Conservation (phyloP, 768 basidiomycete genomes). For the Kwoniella sp. region DNA sequence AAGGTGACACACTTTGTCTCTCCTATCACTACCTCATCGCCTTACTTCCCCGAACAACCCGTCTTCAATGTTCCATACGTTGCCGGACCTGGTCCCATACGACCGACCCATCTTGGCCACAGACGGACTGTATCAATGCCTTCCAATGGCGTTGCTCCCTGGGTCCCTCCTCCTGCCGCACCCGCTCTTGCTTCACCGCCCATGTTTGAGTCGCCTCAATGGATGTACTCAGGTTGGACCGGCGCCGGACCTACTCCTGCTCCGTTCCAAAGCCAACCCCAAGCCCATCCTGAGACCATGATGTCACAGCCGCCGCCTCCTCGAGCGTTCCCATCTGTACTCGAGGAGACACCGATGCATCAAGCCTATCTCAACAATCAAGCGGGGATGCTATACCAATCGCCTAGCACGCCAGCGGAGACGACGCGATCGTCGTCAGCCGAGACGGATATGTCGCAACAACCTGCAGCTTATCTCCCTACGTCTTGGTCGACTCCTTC, state of each 20-base stretch:
- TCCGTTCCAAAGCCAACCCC: constrained; percentile 10
- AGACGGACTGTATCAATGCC: constrained; percentile 43
- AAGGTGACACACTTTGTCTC: constrained; percentile 21
- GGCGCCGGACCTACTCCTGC: background rate
- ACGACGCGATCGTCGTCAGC: constrained; percentile 22
- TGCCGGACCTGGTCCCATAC: constrained; percentile 17
- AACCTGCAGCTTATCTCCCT: constrained; percentile 2
- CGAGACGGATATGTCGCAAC: constrained; percentile 9
- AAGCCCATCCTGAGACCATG: background rate
- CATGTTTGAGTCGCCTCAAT: constrained; percentile 44
- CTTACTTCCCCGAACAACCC: constrained; percentile 33
- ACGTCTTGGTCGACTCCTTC: constrained; percentile 14
- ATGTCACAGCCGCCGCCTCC: background rate
- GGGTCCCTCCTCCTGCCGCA: constrained; percentile 37
- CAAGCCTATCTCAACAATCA: constrained; percentile 30
- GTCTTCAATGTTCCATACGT: constrained; percentile 37
- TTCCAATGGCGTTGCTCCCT: constrained; percentile 25
- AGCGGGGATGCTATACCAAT: constrained; percentile 3
- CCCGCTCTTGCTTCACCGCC: constrained; percentile 41
- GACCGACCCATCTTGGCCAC: constrained; percentile 30
- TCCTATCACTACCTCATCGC: constrained; percentile 30
- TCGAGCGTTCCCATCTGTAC: constrained; percentile 44
- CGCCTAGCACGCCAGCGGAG: constrained; percentile 1
- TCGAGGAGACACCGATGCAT: constrained; percentile 39
- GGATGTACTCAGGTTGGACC: constrained; percentile 45